Conservation (phyloP, 768 basidiomycete species). For the Xanthoconium purpureum region DNA sequence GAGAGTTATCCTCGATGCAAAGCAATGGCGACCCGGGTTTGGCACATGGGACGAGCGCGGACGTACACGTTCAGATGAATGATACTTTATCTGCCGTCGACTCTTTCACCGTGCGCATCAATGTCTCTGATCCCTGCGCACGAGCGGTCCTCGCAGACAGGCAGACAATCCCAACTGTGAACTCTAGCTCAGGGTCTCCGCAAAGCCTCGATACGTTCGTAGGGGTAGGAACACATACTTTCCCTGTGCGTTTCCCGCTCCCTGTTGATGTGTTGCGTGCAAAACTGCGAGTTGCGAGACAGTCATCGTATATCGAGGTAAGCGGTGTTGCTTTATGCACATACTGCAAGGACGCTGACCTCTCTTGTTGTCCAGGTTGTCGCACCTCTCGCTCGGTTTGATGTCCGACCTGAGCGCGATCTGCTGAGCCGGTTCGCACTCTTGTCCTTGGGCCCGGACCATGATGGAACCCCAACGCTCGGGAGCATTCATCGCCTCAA, state of each 20-base stretch:
- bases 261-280: constrained; percentile 37
- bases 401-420: constrained; percentile 18
- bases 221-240: constrained; percentile 12
- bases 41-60: background rate
- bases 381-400: constrained; percentile 12
- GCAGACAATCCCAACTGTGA: constrained; percentile 6
- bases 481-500: constrained; percentile 43
- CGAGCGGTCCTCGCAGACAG: constrained; percentile 8
- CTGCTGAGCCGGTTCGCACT: constrained; percentile 29
- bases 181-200: background rate
- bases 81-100: background rate
- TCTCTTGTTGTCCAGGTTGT: constrained; percentile 15
- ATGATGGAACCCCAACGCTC: constrained; percentile 9
- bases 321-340: background rate
- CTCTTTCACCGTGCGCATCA: constrained; percentile 16
- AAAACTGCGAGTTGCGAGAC: constrained; percentile 48
- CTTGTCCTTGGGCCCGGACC: constrained; percentile 1
- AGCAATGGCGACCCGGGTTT: background rate
- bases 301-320: constrained; percentile 47
- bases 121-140: constrained; percentile 21
- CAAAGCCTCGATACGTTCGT: constrained; percentile 3
- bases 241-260: constrained; percentile 40
- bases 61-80: constrained; percentile 17
- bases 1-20: background rate
- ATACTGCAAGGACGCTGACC: background rate